Conservation (phyloP, 2,329 filamentous ascomycete species). For the Hymenoscyphus albidus region DNA sequence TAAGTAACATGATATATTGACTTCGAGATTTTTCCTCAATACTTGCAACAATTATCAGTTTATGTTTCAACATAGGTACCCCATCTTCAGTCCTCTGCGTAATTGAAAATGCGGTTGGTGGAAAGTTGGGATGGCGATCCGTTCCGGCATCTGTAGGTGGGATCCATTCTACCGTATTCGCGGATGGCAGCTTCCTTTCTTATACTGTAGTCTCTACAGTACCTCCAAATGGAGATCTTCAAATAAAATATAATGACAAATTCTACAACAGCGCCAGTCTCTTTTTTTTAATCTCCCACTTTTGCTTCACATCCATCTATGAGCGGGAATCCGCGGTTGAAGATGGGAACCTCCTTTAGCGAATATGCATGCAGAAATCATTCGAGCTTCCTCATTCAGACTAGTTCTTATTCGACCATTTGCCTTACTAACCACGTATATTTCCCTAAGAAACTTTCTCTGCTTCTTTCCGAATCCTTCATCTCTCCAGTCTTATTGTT, state of each 20-base stretch:
- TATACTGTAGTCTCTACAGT: too few species aligned
- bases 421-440: background rate
- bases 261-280: background rate
- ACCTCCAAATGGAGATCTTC: background rate
- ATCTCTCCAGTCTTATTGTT: slow-evolving; percentile 1
- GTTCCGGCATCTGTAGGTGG: background rate
- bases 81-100: too few species aligned
- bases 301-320: background rate
- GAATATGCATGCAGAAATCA: slow-evolving; percentile 1
- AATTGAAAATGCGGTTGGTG: too few species aligned
- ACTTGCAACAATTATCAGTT: too few species aligned
- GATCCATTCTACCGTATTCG: background rate
- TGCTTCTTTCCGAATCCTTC: background rate
- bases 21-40: too few species aligned
- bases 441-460: background rate
- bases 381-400: slow-evolving; percentile 13
- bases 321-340: background rate
- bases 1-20: too few species aligned
- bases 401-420: slow-evolving; percentile 6
- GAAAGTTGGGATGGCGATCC: too few species aligned
- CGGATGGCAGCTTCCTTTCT: background rate
- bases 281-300: background rate
- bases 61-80: too few species aligned
- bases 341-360: too few species aligned
- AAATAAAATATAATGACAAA: background rate